Percentiles rank a stretch among this genome's conserved stretches.
Conservation (phyloP, 805 yeast genomes). For the Clavispora phyllophila region DNA sequence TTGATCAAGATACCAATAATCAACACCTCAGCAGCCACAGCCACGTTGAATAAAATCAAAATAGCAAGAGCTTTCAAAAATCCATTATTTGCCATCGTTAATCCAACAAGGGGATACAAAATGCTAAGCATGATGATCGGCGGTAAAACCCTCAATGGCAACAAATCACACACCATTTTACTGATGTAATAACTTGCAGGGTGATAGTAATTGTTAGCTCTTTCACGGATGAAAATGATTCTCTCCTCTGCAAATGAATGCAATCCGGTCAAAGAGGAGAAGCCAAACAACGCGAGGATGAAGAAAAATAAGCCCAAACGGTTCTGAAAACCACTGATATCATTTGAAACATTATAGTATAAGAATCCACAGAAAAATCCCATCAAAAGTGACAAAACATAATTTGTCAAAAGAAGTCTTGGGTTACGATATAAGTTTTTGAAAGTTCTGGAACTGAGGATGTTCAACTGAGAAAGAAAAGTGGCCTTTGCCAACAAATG, state of each 20-base stretch:
- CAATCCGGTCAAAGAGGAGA: conserved; percentile 86
- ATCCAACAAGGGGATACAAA: conserved; percentile 85
- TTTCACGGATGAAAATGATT: conserved; percentile 82
- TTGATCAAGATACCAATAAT: conserved; percentile 82
- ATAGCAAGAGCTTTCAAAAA: conserved; percentile 66
- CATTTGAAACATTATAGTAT: conserved; percentile 78
- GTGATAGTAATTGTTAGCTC: conserved; percentile 90
- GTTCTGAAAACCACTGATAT: conserved; percentile 95
- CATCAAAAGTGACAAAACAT: conserved; percentile 66
- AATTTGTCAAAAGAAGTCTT: conserved; percentile 77
- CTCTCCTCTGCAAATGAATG: conserved; percentile 87
- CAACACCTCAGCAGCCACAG: conserved; percentile 78
- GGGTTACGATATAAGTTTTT: conserved; percentile 93
- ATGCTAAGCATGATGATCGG: conserved; percentile 78
- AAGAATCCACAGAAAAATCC: conserved; percentile 83
- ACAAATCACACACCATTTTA: conserved; percentile 82
- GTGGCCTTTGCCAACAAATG: conserved; percentile 48
- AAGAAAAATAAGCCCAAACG: conserved; percentile 92
- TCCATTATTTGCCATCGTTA: conserved; percentile 71
- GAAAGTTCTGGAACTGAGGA: conserved; percentile 81
- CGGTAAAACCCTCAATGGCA: conserved; percentile 92
- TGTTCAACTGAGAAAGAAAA: conserved; percentile 58
- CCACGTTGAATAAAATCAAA: conserved; percentile 77
- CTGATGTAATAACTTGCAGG: conserved; percentile 82
- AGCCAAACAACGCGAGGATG: conserved; percentile 85